Conservation (phyloP, 192 early-diverging fungal species). For the Podila verticillata region DNA sequence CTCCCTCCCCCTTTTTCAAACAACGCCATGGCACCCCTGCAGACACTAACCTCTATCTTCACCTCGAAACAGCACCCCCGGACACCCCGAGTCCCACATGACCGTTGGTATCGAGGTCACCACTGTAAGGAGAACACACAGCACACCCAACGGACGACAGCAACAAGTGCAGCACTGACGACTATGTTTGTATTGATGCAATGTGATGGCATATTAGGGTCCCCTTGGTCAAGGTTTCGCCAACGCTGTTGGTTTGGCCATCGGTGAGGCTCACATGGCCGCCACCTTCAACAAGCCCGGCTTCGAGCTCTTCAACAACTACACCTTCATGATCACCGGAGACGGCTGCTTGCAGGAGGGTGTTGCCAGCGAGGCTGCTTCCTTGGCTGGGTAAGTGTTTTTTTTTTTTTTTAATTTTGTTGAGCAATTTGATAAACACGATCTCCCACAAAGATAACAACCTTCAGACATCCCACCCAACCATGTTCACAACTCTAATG, state of each 20-base stretch:
- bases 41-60: too few relatives aligned
- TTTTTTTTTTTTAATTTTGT: constrained; percentile 7
- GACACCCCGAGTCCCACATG: constrained; percentile 91
- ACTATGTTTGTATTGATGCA: neutral
- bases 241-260: constrained; percentile 94
- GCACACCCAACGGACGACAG: neutral
- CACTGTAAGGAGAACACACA: constrained; percentile 58
- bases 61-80: constrained; percentile 70
- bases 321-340: constrained; percentile 87
- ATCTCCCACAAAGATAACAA: neutral
- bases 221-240: constrained; percentile 74
- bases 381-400: constrained; percentile 84
- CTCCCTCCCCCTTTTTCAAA: too few relatives aligned
- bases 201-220: constrained; percentile 30
- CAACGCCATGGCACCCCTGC: too few relatives aligned
- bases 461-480: neutral
- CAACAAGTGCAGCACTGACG: neutral
- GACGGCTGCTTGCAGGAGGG: constrained; percentile 99
- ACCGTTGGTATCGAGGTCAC: constrained; percentile 95
- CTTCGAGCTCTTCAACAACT: constrained; percentile 88
- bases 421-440: neutral
- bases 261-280: constrained; percentile 87
- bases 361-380: constrained; percentile 90
- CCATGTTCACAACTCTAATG: neutral
- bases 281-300: constrained; percentile 93